A percentile compares a stretch with the other conserved stretches of the same genome.
These are phyloP conservation scores for Saccharomycopsis selenospora DNA, from an alignment of 805 yeast genomes.

Conservation along the genomic window DNA sequence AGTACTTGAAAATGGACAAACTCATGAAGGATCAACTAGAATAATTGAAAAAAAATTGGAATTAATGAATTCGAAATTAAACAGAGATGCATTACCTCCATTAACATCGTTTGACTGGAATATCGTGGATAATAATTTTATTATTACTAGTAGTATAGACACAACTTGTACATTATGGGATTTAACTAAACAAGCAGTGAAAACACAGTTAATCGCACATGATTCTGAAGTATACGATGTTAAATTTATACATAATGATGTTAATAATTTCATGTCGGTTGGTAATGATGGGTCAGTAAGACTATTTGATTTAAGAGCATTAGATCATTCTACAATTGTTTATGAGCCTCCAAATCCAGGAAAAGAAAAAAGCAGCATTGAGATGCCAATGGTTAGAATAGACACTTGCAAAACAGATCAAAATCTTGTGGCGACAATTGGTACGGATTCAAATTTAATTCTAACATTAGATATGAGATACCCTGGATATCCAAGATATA, in stretches of 20 bases:
- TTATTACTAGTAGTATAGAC: conserved; percentile 84
- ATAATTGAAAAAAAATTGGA: conserved; percentile 34
- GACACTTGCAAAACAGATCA: conserved; percentile 76
- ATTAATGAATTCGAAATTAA: conserved; percentile 36
- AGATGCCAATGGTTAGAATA: conserved; percentile 62
- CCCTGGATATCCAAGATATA: conserved; percentile 76
- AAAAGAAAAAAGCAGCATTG: conserved; percentile 23
- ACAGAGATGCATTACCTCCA: conserved; percentile 64
- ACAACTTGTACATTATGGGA: conserved; percentile 99
- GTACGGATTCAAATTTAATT: conserved; percentile 58
- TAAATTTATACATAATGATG: conserved; percentile 65
- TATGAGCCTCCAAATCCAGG: conserved; percentile 58
- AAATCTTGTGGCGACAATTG: conserved; percentile 77
- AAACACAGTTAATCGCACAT: conserved; percentile 93
- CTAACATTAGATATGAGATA: conserved; percentile 75
- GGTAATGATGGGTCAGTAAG: conserved; percentile 95
- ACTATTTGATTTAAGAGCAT: conserved; percentile 78
- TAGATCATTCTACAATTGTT: conserved; percentile 91
- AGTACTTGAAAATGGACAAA: not conserved
- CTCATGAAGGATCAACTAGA: conserved; percentile 30
- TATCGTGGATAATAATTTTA: conserved; percentile 52
- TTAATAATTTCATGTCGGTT: conserved; percentile 79
- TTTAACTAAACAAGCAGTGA: conserved; percentile 56
- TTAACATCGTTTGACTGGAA: conserved; percentile 95
- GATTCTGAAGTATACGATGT: conserved; percentile 94